Evolutionary conservation across 2,329 filamentous ascomycete species (phyloP), one percentile per base, ranked within the genome.

Genomic region (Aspergillus flavus): DNA sequence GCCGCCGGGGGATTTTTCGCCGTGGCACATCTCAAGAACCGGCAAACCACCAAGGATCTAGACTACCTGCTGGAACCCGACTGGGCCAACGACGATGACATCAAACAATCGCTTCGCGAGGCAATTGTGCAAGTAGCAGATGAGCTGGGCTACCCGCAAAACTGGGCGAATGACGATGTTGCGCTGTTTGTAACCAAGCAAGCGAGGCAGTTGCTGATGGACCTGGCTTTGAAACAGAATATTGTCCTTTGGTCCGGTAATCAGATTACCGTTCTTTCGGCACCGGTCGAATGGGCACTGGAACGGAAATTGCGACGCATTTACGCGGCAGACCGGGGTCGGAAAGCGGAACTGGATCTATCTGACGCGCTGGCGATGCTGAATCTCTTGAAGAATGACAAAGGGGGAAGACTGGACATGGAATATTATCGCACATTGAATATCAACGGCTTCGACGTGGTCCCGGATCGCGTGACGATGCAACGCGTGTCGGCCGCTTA

Each of bases 261-360:
- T 6, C 63, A 75, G 50, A 59, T 78, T 6, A 62, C 68, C 30
- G 64, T 76, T 32, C 69, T 76, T 16, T 75, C 75, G 3, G 73
- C 69, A 6, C 74, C 75, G n/a, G 64, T 77, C 21, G 71, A 78
- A 58, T 77, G 75, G 75, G 73, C 74, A 1, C 64, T 78, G 6
- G 75, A 78, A 59, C 68, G 73, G n/a, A 78, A 78, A 50, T 55
- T 78, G 34, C 65, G 75, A 45, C 63, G 75, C 41, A 73, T 77
- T 50, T 69, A 75, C 59, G 61, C 64, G 23, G 66, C 62, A 5
- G 58, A 65, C 6, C 65, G 67, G 7, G 66, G 68, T 16, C 57
- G 68, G 3, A 75, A 74, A 58, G 63, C 65, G 10, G 68, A 66
- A n/a, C 62, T 68, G 6, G 75, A 77, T 63, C 66, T 75, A 50